phyloP scores from a whole-genome alignment of 164 flowering plant species.

The Berberis vulgaris region DNA sequence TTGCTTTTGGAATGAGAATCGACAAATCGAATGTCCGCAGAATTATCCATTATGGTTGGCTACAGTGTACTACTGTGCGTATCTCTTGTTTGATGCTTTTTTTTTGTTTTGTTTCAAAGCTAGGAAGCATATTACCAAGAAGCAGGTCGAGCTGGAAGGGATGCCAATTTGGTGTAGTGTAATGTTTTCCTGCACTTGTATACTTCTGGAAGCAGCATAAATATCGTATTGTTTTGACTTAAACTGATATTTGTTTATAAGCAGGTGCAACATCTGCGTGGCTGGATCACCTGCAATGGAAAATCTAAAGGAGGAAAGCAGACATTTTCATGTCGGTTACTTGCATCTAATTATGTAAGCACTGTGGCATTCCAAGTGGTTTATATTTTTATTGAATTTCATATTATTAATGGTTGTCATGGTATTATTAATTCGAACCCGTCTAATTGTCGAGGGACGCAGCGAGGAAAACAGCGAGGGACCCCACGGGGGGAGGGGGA shows the following conservation, averaged over 20 bases:
- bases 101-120: conserved; percentile 36
- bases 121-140: conserved; percentile 97
- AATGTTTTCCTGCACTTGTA: conserved; percentile 17
- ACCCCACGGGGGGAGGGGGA: too few relatives aligned
- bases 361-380: conserved; percentile 18
- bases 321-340: conserved; percentile 37
- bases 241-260: not conserved
- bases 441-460: too few relatives aligned
- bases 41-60: conserved; percentile 96
- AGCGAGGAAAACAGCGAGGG: too few relatives aligned
- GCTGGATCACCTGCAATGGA: conserved; percentile 58
- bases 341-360: conserved; percentile 38
- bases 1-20: conserved; percentile 99
- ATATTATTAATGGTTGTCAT: not conserved
- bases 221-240: not conserved
- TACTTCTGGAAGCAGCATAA: too few relatives aligned
- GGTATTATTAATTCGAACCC: not conserved
- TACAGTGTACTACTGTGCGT: conserved; percentile 31
- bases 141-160: conserved; percentile 98
- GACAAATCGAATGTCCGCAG: conserved; percentile 83
- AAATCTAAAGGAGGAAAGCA: conserved; percentile 57
- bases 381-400: not conserved
- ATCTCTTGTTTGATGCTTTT: not conserved
- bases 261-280: conserved; percentile 80
- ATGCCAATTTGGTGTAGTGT: conserved; percentile 82